Conservation (phyloP, 1,284 basidiomycete species). For the Apiotrichum gracile region DNA sequence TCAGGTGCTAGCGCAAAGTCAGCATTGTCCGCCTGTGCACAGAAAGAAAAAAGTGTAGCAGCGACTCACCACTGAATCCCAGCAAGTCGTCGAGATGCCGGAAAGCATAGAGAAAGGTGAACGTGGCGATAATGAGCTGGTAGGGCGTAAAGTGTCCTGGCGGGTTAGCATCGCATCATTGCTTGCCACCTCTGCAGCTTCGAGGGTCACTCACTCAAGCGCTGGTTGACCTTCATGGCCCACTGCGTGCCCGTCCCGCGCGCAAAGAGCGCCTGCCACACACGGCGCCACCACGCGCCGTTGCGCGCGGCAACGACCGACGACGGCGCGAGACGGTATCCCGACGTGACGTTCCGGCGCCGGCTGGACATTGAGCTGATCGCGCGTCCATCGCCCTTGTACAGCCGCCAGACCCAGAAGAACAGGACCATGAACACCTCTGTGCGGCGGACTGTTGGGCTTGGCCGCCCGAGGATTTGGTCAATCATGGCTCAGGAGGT, state of each 20-base stretch:
- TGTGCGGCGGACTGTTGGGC: slow-evolving; percentile 64
- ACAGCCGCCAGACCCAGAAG: slow-evolving; percentile 81
- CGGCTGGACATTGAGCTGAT: neutral
- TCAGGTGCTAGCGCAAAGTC: slow-evolving; percentile 73
- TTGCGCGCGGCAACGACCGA: neutral
- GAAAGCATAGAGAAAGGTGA: slow-evolving; percentile 78
- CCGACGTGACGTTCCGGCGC: neutral
- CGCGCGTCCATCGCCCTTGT: slow-evolving; percentile 61
- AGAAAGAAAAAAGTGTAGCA: neutral
- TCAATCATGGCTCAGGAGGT: slow-evolving; percentile 68
- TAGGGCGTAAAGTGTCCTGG: slow-evolving; percentile 85
- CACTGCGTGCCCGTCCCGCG: slow-evolving; percentile 27
- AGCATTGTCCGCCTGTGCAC: neutral
- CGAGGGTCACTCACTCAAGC: slow-evolving; percentile 34
- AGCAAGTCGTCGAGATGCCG: slow-evolving; percentile 82
- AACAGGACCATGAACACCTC: slow-evolving; percentile 78
- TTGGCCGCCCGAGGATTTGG: slow-evolving; percentile 71
- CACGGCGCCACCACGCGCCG: slow-evolving; percentile 16
- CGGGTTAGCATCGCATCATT: neutral
- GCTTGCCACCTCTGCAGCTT: neutral
- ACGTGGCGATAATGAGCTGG: slow-evolving; percentile 80
- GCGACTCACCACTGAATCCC: slow-evolving; percentile 66
- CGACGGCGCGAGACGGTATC: neutral
- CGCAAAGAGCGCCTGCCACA: slow-evolving; percentile 33
- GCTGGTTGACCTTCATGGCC: slow-evolving; percentile 38